Conservation (phyloP, 768 basidiomycete genomes). For the Russula earlei region DNA sequence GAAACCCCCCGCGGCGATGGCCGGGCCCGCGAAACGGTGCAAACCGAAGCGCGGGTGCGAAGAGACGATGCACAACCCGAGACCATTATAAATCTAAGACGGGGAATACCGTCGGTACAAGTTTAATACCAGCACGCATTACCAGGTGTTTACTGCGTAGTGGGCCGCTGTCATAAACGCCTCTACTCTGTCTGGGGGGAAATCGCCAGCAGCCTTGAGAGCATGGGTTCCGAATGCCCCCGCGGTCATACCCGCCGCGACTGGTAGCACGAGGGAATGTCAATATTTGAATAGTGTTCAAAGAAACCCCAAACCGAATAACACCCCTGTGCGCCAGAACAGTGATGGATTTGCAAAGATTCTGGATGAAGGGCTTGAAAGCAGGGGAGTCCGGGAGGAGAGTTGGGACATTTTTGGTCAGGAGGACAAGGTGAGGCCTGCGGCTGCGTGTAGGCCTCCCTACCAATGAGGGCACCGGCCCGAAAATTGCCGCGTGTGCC, state of each 20-base stretch:
- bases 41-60: conserved; percentile 49
- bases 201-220: conserved; percentile 37
- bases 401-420: conserved; percentile 21
- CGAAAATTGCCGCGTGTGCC: not conserved
- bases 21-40: conserved; percentile 59
- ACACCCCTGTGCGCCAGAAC: conserved; percentile 18
- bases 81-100: conserved; percentile 55
- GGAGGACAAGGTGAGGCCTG: not conserved
- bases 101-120: not conserved
- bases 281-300: not conserved
- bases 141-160: conserved; percentile 42
- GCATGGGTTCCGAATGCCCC: conserved; percentile 67
- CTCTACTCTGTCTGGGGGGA: conserved; percentile 42
- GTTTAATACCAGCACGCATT: not conserved
- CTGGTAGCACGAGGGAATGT: conserved; percentile 20
- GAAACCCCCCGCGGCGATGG: conserved; percentile 45
- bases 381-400: conserved; percentile 22
- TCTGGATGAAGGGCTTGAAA: conserved; percentile 10
- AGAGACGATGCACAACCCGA: conserved; percentile 53
- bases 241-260: conserved; percentile 42
- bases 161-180: conserved; percentile 56
- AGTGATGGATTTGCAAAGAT: conserved; percentile 11
- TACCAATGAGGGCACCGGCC: no score
- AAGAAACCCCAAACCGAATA: conserved; percentile 5
- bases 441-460: no score